phyloP scores from a whole-genome alignment of 2,329 filamentous ascomycete species.

The Blastomyces percursus region DNA sequence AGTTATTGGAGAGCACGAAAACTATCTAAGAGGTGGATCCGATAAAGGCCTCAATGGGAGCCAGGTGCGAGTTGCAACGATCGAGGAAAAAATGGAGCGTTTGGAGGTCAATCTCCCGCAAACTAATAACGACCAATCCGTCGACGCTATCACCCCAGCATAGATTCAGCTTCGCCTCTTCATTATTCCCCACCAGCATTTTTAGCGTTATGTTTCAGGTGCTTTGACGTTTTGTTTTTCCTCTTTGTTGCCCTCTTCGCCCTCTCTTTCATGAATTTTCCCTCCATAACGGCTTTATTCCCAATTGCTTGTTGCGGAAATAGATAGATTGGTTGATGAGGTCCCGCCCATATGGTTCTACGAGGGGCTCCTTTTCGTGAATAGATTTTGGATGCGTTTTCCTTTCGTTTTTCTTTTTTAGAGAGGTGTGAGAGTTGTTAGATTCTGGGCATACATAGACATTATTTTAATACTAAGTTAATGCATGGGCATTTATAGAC shows the following conservation, averaged over 20 bases:
- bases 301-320: neutral
- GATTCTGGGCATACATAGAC: neutral
- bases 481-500: neutral
- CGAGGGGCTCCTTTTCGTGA: too few relatives aligned
- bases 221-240: neutral
- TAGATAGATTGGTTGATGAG: neutral
- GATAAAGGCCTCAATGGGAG: constrained; percentile 29
- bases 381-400: neutral
- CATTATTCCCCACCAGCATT: constrained; percentile 5
- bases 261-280: neutral
- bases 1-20: constrained; percentile 74
- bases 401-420: neutral
- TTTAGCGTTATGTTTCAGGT: neutral
- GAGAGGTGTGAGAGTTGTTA: neutral
- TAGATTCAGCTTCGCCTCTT: neutral
- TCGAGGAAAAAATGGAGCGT: constrained; percentile 15
- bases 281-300: neutral
- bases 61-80: constrained; percentile 11
- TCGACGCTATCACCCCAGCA: neutral
- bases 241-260: too few relatives aligned
- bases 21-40: constrained; percentile 66
- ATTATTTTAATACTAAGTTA: neutral
- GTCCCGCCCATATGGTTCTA: neutral
- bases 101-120: constrained; percentile 10
- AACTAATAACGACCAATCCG: constrained; percentile 3